These are phyloP conservation scores for Claviceps sp. DNA, from an alignment of 2,329 filamentous ascomycete species.

Conservation along the genomic window DNA sequence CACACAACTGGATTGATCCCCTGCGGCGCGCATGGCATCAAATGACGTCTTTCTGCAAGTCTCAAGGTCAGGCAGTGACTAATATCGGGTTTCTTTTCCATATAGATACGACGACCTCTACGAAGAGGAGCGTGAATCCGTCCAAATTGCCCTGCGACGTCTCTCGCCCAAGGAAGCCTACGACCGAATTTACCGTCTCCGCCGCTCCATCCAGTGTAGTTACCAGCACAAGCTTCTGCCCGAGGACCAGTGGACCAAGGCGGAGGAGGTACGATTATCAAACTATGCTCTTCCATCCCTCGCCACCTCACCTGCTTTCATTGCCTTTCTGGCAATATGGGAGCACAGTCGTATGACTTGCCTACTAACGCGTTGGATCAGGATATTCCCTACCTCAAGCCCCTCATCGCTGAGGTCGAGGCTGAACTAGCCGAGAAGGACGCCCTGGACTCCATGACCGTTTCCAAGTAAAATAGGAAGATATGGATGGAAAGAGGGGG, in stretches of 20 bases:
- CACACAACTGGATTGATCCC: no score
- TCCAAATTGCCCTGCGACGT: constrained; percentile 80
- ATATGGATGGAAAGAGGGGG: neutral
- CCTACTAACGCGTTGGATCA: constrained; percentile 10
- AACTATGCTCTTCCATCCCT: neutral
- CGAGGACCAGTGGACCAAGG: constrained; percentile 46
- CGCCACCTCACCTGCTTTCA: neutral
- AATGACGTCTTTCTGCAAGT: neutral
- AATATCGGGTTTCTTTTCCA: constrained; percentile 9
- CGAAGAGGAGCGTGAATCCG: constrained; percentile 77
- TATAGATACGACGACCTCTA: constrained; percentile 92
- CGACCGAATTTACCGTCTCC: constrained; percentile 94
- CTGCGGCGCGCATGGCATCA: neutral
- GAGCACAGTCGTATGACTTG: no score
- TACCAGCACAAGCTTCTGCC: constrained; percentile 51
- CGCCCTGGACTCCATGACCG: constrained; percentile 35
- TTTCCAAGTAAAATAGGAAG: constrained; percentile 34
- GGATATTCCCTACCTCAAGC: constrained; percentile 41
- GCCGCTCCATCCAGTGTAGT: constrained; percentile 75
- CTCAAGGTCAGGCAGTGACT: constrained; percentile 7
- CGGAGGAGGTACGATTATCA: constrained; percentile 30
- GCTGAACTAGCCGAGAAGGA: constrained; percentile 37
- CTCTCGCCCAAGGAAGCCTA: constrained; percentile 82
- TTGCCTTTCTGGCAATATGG: neutral
- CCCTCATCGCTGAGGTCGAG: constrained; percentile 38